A percentile compares a stretch with the other conserved stretches of the same genome.
These are phyloP conservation scores for Penicillium sp. DNA, from an alignment of 2,329 filamentous ascomycete species.

Conservation along the genomic window DNA sequence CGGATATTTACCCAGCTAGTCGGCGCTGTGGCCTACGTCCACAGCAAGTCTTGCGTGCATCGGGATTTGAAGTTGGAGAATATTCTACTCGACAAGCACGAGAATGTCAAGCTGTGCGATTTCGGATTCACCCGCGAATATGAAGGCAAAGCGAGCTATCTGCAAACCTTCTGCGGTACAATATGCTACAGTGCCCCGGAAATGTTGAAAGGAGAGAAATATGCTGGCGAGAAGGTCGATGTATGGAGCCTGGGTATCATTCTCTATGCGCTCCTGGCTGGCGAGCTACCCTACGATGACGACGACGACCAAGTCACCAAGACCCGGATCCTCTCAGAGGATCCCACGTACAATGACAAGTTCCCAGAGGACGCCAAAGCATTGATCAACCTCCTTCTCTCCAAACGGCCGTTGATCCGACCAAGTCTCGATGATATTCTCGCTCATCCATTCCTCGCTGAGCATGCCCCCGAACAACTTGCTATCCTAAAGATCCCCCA, in stretches of 20 bases:
- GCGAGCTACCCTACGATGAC: constrained; percentile 89
- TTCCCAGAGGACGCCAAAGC: constrained; percentile 76
- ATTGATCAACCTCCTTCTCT: constrained; percentile 77
- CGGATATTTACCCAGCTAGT: constrained; percentile 95
- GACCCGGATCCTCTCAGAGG: constrained; percentile 77
- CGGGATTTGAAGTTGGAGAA: constrained; percentile 96
- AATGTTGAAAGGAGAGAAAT: constrained; percentile 98
- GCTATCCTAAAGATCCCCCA: constrained; percentile 82
- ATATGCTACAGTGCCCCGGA: constrained; percentile 97
- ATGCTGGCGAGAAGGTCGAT: constrained; percentile 96
- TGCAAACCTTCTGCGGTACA: constrained; percentile 97
- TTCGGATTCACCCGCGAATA: constrained; percentile 99
- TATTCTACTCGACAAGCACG: constrained; percentile 92
- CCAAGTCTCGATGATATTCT: constrained; percentile 84
- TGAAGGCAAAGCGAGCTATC: constrained; percentile 87
- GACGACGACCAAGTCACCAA: constrained; percentile 90
- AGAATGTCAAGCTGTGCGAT: constrained; percentile 96
- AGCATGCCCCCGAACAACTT: constrained; percentile 84
- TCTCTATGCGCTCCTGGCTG: constrained; percentile 78
- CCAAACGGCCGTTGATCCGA: constrained; percentile 82
- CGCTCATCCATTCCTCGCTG: constrained; percentile 81
- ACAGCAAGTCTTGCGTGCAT: constrained; percentile 92
- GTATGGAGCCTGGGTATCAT: constrained; percentile 98
- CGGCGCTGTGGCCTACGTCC: constrained; percentile 91
- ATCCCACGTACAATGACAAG: constrained; percentile 80